A percentile compares a stretch with the other conserved stretches of the same genome.
Evolutionary conservation across 2,329 filamentous ascomycete genomes (phyloP).

Genomic region (Aspergillus floridensis): DNA sequence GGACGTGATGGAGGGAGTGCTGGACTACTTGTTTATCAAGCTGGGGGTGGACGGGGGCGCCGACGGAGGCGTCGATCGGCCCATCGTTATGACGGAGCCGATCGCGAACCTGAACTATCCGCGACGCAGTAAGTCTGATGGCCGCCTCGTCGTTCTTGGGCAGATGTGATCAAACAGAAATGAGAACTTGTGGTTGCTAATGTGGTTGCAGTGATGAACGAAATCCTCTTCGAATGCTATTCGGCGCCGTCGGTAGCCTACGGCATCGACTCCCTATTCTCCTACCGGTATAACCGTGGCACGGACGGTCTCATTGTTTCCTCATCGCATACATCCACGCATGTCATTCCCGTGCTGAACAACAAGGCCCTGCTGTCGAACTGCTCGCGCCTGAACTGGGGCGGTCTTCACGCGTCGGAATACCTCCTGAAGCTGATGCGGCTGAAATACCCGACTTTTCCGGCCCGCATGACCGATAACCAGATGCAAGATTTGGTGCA

Average conservation of each 20-base stretch:
- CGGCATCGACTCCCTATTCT: conserved; percentile 95
- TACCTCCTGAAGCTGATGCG: conserved; percentile 86
- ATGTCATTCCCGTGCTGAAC: conserved; percentile 90
- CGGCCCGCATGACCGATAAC: conserved; percentile 77
- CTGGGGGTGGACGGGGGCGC: conserved; percentile 71
- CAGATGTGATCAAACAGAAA: conserved; percentile 16
- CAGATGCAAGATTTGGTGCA: conserved; percentile 85
- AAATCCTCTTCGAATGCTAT: conserved; percentile 96
- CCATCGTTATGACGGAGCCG: conserved; percentile 92
- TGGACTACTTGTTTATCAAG: conserved; percentile 95
- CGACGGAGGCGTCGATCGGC: conserved; percentile 73
- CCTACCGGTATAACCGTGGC: conserved; percentile 88
- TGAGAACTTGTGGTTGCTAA: background rate
- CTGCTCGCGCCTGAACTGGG: conserved; percentile 90
- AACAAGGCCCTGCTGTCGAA: conserved; percentile 80
- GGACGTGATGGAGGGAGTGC: conserved; percentile 92
- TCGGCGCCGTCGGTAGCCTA: conserved; percentile 84
- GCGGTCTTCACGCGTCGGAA: conserved; percentile 82
- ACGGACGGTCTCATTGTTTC: conserved; percentile 84
- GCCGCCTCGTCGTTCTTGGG: background rate
- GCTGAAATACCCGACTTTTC: conserved; percentile 88
- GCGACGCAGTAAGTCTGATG: conserved; percentile 67
- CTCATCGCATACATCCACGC: conserved; percentile 89
- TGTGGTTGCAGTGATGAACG: conserved; percentile 73
- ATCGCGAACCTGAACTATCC: conserved; percentile 89